Conservation (phyloP, 495 filamentous ascomycete genomes). For the Aspergillus egyptiacus region DNA sequence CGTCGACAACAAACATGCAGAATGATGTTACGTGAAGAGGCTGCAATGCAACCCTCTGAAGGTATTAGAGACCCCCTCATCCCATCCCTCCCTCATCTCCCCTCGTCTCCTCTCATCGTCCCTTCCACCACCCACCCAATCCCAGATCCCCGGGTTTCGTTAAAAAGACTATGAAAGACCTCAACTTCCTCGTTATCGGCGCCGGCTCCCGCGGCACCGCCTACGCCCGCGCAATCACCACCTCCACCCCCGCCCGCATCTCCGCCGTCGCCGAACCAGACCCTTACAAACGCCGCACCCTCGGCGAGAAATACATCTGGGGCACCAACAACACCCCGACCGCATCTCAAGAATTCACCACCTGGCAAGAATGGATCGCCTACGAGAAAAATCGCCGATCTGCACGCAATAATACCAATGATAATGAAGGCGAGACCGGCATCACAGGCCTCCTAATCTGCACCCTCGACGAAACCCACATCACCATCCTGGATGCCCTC, state of each 20-base stretch:
- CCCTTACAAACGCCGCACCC: constrained; percentile 61
- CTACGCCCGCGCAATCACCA: constrained; percentile 62
- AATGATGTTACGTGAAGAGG: not conserved
- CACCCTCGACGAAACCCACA: constrained; percentile 68
- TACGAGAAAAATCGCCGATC: not conserved
- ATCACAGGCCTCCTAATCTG: constrained; percentile 84
- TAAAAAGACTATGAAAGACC: constrained; percentile 21
- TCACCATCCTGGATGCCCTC: constrained; percentile 34
- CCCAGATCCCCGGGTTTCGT: too few relatives aligned
- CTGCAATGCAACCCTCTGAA: constrained; percentile 26
- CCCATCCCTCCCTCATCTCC: not conserved
- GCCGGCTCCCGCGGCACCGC: constrained; percentile 77
- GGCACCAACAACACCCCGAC: constrained; percentile 34
- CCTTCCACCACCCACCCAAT: not conserved
- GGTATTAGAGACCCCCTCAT: constrained; percentile 4
- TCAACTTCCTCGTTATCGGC: constrained; percentile 71
- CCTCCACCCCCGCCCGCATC: constrained; percentile 56
- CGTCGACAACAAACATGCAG: too few relatives aligned
- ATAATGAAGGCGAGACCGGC: constrained; percentile 7
- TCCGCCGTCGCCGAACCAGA: constrained; percentile 79
- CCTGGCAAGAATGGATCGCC: constrained; percentile 62
- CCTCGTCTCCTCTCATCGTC: not conserved
- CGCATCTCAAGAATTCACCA: constrained; percentile 56
- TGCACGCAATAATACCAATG: too few relatives aligned
- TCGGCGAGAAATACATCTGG: constrained; percentile 68